Base-by-base conservation (phyloP, 441 rosid species). In the Jatropha multifida region DNA sequence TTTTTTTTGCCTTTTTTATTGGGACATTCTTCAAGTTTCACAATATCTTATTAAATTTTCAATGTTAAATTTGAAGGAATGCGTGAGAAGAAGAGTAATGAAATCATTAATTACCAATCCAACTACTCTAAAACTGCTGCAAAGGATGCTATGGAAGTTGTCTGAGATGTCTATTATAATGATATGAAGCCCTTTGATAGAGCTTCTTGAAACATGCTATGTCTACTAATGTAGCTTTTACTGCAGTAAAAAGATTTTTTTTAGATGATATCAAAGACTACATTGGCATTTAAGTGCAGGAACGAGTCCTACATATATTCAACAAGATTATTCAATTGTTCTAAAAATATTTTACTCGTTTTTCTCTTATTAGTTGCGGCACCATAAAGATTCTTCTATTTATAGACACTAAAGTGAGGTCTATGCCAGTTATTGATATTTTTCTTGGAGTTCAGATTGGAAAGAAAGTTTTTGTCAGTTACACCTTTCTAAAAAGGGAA, bases 151-250 rank as follows among this genome's bases (percentile, higher is more conserved):
- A 90, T 96, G 92, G 95, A 96, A 79, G 99, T 96, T 2, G 90
- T 90, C 20, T 96, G 98, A 98, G 98, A 92, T 81, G 83, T 87
- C 74, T 96, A 97, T 84, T 96, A 93, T 84, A 93, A 93, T 69
- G 99, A 96, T 73, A 92, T 98, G 63, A 73, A 87, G 74, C 99
- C 98, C 68, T 96, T 96, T 72, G 97, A 96, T 70, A 90, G 97
- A 85, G 97, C 96, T 86, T 98, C 98, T 54, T 96, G 84, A 90
- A 79, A 59, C 62, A n/a, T 11, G 59, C 9, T 60, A 44, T 54
- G 32, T 40, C 40, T 42, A 68, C 61, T 26, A 46, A 55, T 72
- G 14, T 8, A 64, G 68, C 20, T 42, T 64, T 44, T 58, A 66
- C 78, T 63, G 20, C 63, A 52, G 40, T 64, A 18, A 10, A 65